A percentile compares a stretch with the other conserved stretches of the same genome.
Evolutionary conservation across 2,329 filamentous ascomycete genomes (phyloP).

Genomic region (Thielaviopsis populi): DNA sequence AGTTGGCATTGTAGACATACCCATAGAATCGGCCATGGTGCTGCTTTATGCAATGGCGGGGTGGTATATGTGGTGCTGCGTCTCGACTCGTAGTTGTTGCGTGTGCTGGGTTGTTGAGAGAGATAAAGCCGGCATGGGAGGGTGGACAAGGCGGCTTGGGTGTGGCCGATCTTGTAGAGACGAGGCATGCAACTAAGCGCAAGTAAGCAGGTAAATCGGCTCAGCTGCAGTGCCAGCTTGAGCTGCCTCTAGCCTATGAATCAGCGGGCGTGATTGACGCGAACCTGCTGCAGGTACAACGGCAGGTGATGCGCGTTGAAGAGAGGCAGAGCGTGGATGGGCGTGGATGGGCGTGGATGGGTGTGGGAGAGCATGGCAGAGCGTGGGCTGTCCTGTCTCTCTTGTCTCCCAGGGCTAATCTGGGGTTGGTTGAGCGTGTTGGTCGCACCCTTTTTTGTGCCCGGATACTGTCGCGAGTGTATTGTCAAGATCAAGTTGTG

Average conservation of each 20-base stretch:
- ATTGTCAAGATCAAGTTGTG: background rate
- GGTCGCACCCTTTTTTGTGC: background rate
- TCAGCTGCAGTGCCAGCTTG: background rate
- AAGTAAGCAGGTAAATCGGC: background rate
- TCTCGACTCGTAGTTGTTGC: background rate
- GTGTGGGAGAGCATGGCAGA: background rate
- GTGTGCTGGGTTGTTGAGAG: background rate
- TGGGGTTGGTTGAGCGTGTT: background rate
- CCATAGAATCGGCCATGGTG: slow-evolving; percentile 28
- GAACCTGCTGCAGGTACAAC: background rate
- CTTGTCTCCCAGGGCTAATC: background rate
- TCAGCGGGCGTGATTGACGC: background rate
- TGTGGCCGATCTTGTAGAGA: background rate
- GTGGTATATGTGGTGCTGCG: background rate
- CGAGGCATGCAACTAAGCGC: background rate
- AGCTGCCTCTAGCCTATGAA: background rate
- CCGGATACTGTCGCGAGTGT: background rate
- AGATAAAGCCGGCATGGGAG: background rate
- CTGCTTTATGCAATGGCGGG: slow-evolving; percentile 2
- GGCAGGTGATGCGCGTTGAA: background rate
- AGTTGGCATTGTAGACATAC: slow-evolving; percentile 20
- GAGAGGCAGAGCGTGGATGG: background rate
- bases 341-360: background rate
- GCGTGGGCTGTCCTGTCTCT: background rate
- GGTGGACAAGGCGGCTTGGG: background rate